Percentiles rank a stretch among this genome's conserved stretches.
These are phyloP conservation scores for Talaromyces piceae DNA, from an alignment of 2,329 filamentous ascomycete genomes.

Conservation along the genomic window DNA sequence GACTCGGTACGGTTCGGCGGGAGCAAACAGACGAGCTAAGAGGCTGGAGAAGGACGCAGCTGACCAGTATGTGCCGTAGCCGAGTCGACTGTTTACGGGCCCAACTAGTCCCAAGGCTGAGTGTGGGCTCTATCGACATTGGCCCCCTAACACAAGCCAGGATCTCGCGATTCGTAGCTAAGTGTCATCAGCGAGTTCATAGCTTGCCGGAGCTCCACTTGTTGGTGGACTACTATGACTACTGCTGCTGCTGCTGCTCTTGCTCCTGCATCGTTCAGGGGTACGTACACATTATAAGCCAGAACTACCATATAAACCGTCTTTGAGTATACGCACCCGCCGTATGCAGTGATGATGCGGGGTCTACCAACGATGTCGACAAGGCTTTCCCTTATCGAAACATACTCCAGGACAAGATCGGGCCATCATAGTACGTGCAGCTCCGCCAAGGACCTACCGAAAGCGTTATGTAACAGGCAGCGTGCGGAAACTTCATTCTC, in stretches of 20 bases:
- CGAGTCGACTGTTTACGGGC: neutral
- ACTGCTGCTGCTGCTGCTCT: neutral
- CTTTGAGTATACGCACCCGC: neutral
- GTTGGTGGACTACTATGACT: neutral
- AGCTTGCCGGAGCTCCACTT: too few relatives aligned
- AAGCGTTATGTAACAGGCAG: neutral
- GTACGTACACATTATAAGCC: too few relatives aligned
- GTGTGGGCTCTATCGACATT: neutral
- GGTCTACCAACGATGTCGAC: neutral
- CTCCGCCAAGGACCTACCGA: neutral
- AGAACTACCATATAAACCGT: neutral
- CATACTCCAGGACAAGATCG: neutral
- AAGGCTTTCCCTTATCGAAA: neutral
- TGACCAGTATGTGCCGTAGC: neutral
- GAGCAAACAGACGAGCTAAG: neutral
- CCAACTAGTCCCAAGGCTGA: neutral
- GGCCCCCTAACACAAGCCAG: neutral
- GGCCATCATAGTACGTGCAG: neutral
- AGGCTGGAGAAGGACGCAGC: neutral
- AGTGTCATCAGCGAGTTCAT: neutral
- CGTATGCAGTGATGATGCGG: neutral
- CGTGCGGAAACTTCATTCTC: neutral
- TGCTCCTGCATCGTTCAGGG: neutral
- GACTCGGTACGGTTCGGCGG: neutral
- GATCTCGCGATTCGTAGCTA: neutral